These are phyloP conservation scores for Acacia crassicarpa DNA, from an alignment of 306 rosid genomes.

Conservation along the genomic window DNA sequence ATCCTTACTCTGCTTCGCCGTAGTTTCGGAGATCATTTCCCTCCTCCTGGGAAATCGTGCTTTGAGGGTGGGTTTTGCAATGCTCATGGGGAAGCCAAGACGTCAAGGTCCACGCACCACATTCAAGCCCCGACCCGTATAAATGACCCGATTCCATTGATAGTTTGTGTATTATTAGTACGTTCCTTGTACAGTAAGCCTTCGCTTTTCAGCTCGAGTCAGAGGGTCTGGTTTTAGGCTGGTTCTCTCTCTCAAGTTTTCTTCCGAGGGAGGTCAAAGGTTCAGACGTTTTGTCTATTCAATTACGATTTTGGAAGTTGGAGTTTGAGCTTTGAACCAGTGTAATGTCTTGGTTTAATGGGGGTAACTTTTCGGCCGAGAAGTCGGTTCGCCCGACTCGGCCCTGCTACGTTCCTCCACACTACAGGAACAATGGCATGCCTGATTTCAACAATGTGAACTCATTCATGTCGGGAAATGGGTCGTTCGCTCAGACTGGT, in stretches of 20 bases:
- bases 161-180: not conserved
- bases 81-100: not conserved
- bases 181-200: not conserved
- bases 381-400: constrained; percentile 31
- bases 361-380: constrained; percentile 23
- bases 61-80: not conserved
- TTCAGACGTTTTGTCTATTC: not conserved
- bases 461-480: not conserved
- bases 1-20: not conserved
- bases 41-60: not conserved
- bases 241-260: not conserved
- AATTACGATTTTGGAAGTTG: not conserved
- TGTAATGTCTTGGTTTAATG: constrained; percentile 49
- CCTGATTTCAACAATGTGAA: not conserved
- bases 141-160: not conserved
- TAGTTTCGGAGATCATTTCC: not conserved
- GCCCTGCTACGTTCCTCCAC: constrained; percentile 43
- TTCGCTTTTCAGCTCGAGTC: not conserved
- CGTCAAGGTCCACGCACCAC: not conserved
- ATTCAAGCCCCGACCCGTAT: not conserved
- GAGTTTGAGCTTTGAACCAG: not conserved
- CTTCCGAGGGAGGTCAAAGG: not conserved
- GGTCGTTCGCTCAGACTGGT: constrained; percentile 12
- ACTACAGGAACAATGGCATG: constrained; percentile 12
- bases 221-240: not conserved